Evolutionary conservation across 805 yeast species (phyloP).

Genomic region (Myxozyma sirexii): DNA sequence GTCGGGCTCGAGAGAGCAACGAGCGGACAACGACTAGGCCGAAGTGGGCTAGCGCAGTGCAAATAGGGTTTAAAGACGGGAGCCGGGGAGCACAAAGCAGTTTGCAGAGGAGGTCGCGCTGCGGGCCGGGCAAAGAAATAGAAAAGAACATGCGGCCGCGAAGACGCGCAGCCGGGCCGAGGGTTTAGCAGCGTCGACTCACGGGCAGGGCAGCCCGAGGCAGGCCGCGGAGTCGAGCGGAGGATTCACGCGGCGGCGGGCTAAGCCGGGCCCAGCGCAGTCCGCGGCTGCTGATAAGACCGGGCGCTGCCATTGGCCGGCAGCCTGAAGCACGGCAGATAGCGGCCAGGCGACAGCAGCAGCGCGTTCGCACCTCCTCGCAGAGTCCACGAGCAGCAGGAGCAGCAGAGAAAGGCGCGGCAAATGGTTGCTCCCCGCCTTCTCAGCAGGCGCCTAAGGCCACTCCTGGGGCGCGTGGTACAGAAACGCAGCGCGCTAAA

Average conservation of each 20-base stretch:
- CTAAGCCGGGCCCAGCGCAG: not conserved
- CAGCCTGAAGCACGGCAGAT: too few species aligned
- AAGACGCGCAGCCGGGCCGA: too few species aligned
- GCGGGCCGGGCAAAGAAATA: not conserved
- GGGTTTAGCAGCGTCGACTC: too few species aligned
- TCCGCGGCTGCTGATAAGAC: not conserved
- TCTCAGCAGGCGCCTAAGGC: not conserved
- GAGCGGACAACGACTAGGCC: not conserved
- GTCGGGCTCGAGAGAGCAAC: not conserved
- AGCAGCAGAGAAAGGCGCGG: too few species aligned
- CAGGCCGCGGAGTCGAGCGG: not conserved
- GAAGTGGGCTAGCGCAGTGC: not conserved
- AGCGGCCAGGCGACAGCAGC: too few species aligned
- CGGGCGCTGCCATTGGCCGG: not conserved
- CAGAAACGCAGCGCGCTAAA: not conserved
- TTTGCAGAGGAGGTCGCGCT: not conserved
- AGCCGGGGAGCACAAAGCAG: not conserved
- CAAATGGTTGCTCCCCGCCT: too few species aligned
- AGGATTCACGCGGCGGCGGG: not conserved
- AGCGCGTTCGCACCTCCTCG: too few species aligned
- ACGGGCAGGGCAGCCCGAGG: too few species aligned
- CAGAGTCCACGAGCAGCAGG: too few species aligned
- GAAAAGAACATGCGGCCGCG: not conserved
- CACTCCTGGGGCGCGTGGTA: not conserved
- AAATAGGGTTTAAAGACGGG: conserved; percentile 7